Evolutionary conservation across 352 stramenopile genomes (phyloP).

Genomic region (Pythium periplocum): DNA sequence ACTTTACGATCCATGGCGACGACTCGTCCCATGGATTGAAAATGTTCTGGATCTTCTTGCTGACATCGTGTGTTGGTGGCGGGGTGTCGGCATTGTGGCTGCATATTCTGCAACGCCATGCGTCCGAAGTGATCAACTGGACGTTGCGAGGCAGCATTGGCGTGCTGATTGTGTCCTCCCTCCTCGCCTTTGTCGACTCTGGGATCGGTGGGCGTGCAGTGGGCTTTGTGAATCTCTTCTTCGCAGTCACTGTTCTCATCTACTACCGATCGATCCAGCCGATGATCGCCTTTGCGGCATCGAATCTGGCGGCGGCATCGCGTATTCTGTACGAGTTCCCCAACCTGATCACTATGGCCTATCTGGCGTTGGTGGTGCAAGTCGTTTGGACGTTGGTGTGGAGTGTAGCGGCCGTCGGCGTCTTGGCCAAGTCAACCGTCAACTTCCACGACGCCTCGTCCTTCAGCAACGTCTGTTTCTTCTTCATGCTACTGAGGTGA

Average conservation of each 20-base stretch:
- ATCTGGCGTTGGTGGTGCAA: slow-evolving; percentile 56
- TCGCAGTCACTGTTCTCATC: slow-evolving; percentile 47
- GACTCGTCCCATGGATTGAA: slow-evolving; percentile 57
- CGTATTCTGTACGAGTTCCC: slow-evolving; percentile 75
- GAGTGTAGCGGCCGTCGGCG: slow-evolving; percentile 66
- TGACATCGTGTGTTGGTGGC: slow-evolving; percentile 58
- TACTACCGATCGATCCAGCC: slow-evolving; percentile 65
- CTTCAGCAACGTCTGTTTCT: slow-evolving; percentile 71
- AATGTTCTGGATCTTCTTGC: slow-evolving; percentile 63
- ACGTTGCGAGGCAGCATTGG: slow-evolving; percentile 64
- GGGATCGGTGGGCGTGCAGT: slow-evolving; percentile 72
- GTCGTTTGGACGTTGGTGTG: slow-evolving; percentile 73
- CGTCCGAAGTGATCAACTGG: slow-evolving; percentile 59
- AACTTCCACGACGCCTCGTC: slow-evolving; percentile 48
- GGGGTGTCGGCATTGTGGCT: slow-evolving; percentile 73
- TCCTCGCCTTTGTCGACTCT: slow-evolving; percentile 65
- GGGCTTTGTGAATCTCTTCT: slow-evolving; percentile 78
- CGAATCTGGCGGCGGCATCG: slow-evolving; percentile 64
- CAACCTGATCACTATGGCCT: slow-evolving; percentile 57
- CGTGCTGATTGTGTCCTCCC: slow-evolving; percentile 37
- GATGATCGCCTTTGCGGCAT: slow-evolving; percentile 76
- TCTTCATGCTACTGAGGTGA: slow-evolving; percentile 84
- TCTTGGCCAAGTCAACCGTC: slow-evolving; percentile 51
- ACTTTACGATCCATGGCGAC: slow-evolving; percentile 73
- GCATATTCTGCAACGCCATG: slow-evolving; percentile 67